Evolutionary conservation across 2,329 filamentous ascomycete genomes (phyloP), one percentile per base, ranked within the genome.

Genomic region (Camillea tinctor): DNA sequence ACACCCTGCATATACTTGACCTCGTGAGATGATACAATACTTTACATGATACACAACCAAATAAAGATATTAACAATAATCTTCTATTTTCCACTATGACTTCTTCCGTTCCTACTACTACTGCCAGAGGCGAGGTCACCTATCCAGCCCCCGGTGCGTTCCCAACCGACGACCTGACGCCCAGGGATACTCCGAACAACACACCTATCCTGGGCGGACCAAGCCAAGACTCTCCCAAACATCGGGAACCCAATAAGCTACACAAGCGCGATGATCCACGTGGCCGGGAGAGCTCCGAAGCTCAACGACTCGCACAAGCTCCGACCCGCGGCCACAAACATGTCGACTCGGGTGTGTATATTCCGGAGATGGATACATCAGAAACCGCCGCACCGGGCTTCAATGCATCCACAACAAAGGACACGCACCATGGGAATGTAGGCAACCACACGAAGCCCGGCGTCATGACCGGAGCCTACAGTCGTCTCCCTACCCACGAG

Each of bases 401-500:
- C 9, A 9, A 4, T 9, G 9, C 24, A 9, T 26, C 24, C 24
- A 4, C 36, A 17, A 17, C 36, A 15, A 44, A 3, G 36, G 17
- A 44, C 17, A 44, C 13, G 13, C 15, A 3, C 2, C 36, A 7
- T 4, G 36, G 17, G 2, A 2, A 44, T 15, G 11, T 30, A 2
- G 50, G 49, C 24, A 48, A 23, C 9, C 49, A 51, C 5, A 55
- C 48, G 8, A 61, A 66, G 20, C 67, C 67, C 13, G 66, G 66
- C 9, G 48, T 69, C 19, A 66, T 70, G 63, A 67, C 68, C n/a
- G 66, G 65, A 2, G 65, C 66, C 13, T 61, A 62, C 13, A 68
- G 65, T 40, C 65, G 65, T 8, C 17, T 64, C 22, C 57, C 56
- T 4, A 56, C 50, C 17, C 50, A 52, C 17, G 59, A 50, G 49